Evolutionary conservation across 805 yeast genomes (phyloP), one percentile per base, ranked within the genome.

Genomic region (Nakazawaea peltata): DNA sequence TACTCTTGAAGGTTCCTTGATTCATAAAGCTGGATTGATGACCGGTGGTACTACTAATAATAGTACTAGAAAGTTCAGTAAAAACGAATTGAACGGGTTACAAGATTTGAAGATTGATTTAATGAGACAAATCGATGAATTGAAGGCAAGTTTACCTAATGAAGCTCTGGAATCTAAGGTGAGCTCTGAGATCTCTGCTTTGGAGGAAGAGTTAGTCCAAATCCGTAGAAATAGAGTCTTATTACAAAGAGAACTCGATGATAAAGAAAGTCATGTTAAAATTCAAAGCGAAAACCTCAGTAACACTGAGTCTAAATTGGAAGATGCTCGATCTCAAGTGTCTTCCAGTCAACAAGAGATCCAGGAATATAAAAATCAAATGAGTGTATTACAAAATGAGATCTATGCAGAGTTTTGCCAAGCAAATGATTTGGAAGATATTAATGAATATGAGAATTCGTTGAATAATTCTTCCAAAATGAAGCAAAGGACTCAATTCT

Each of bases 11-110:
- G 98, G 98, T 2, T 74, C 90, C 0, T 64, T 87, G 21, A 82
- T 92, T 31, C 86, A 85, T 50, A 77, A 75, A 48, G 78, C 90
- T 4, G 95, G 95, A 5, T 65, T 87, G 25, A 85, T 92, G 94
- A 81, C 97, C 7, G 97, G 97, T 53, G 97, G 97, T 44, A 60
- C 66, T 19, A 65, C 74, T 5, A 64, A 65, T n/a, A 63, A 63
- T 26, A 56, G 65, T n/a, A 63, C 67, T 10, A 43, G 60, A 38
- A 67, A 72, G 43, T 85, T 94, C 94, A 86, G 78, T 52, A 85
- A 81, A 48, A 69, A 72, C 28, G 83, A 79, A 45, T 69, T 72
- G 44, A 70, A 67, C 34, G 60, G 65, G 16, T 61, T 87, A 44
- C 67, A 60, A 37, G 63, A 58, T 18, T 48, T 63, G 28, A 76